phyloP scores from a whole-genome alignment of 306 rosid species.

The Hippophae rhamnoides region DNA sequence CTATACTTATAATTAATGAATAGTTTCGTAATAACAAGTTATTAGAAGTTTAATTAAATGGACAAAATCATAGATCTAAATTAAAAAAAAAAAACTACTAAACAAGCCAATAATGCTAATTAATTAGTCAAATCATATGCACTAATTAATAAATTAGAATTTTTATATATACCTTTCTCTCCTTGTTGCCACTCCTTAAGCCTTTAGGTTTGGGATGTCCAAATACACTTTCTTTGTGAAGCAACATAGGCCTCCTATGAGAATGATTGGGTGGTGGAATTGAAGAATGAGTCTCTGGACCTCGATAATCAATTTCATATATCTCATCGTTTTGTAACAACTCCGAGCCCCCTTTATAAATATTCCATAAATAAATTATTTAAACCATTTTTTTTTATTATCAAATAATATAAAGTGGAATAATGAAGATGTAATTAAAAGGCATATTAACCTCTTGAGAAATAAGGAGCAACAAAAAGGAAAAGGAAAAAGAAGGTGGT shows the following conservation, averaged over 20 bases:
- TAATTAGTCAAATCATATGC: too few relatives aligned
- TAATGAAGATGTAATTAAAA: background rate
- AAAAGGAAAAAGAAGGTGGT: constrained; percentile 28
- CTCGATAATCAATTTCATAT: constrained; percentile 88
- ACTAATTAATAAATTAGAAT: too few relatives aligned
- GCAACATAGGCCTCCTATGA: constrained; percentile 24
- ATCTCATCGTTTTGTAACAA: constrained; percentile 29
- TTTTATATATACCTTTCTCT: constrained; percentile 27
- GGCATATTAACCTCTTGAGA: constrained; percentile 31
- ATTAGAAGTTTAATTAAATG: too few relatives aligned
- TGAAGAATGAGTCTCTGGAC: constrained; percentile 86
- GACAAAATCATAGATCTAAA: too few relatives aligned
- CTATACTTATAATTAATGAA: too few relatives aligned
- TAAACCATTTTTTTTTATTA: background rate
- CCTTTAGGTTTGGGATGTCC: constrained; percentile 22
- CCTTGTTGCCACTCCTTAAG: constrained; percentile 8
- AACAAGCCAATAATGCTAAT: too few relatives aligned
- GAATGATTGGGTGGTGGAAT: constrained; percentile 61
- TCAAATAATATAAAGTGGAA: background rate
- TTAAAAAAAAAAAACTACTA: too few relatives aligned
- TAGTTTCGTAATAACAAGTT: too few relatives aligned
- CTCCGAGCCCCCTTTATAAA: constrained; percentile 32
- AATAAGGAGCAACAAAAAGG: constrained; percentile 33
- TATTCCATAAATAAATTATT: background rate
- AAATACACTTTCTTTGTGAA: constrained; percentile 19